Evolutionary conservation across 352 stramenopile genomes (phyloP), one percentile per base, ranked within the genome.

Genomic region (Phytophthora boehmeriae): DNA sequence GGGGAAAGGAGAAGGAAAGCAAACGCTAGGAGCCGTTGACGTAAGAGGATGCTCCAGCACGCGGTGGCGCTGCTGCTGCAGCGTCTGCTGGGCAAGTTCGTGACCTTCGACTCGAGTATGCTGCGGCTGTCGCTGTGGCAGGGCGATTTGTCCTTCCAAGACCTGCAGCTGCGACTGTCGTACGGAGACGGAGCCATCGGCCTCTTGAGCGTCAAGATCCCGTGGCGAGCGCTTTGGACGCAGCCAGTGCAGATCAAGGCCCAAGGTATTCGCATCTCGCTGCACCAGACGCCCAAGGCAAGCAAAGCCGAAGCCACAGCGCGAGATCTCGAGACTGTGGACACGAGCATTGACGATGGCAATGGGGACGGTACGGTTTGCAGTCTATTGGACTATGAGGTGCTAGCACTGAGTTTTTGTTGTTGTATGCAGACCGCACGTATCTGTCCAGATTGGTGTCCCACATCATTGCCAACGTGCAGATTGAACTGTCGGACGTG

Each of bases 51-150:
- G 87, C 78, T 96, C 23, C 83, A 96, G 64, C 86, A 80, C 34
- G 87, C 84, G 14, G 68, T 96, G 48, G 87, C 87, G 63, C 59
- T 94, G 71, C 71, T 96, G 58, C 80, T 96, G 45, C 87, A 96
- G 82, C 83, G 87, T 16, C 61, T 96, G 54, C 81, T 96, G 54
- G 87, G 87, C 42, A 96, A 93, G 76, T 94, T 96, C 64, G 82
- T 96, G 72, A 90, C 82, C 14, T 93, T 96, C 59, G 82, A 96
- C 69, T 85, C 87, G 59, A 89, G 52, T 47, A 93, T 93, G 86
- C 77, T 96, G 36, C 75, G 81, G 55, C 65, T 96, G 45, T 92
- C 82, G 62, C 76, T 96, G 52, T 96, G 87, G 87, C 84, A 93
- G 52, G 87, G 87, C 47, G 87, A 96, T 44, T 27, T 96, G 64